phyloP scores from a whole-genome alignment of 352 stramenopile genomes.

The Globisporangium cystogenes region DNA sequence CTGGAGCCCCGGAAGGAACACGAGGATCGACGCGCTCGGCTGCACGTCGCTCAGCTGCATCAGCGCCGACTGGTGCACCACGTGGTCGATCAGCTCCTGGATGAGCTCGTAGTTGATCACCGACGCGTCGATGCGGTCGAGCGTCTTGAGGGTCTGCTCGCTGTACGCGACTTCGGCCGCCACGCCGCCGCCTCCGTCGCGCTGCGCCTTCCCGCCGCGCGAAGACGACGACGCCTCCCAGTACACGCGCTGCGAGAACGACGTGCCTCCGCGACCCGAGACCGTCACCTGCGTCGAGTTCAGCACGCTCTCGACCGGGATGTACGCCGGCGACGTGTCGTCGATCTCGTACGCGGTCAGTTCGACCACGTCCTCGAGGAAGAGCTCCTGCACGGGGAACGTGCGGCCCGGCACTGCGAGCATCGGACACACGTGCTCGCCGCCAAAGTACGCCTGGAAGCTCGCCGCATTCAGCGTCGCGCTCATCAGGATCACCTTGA shows the following conservation, averaged over 20 bases:
- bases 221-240: slow-evolving; percentile 30
- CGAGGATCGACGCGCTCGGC: slow-evolving; percentile 84
- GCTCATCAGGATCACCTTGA: slow-evolving; percentile 97
- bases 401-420: slow-evolving; percentile 92
- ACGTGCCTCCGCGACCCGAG: slow-evolving; percentile 55
- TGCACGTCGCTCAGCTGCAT: slow-evolving; percentile 14
- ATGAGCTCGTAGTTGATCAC: slow-evolving; percentile 96
- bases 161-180: slow-evolving; percentile 50
- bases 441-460: slow-evolving; percentile 95
- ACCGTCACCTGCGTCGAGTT: slow-evolving; percentile 56
- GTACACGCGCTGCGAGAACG: slow-evolving; percentile 53
- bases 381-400: slow-evolving; percentile 96
- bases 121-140: slow-evolving; percentile 84
- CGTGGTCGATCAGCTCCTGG: slow-evolving; percentile 80
- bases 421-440: slow-evolving; percentile 75
- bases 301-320: slow-evolving; percentile 19
- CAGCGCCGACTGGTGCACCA: slow-evolving; percentile 52
- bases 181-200: slow-evolving; percentile 3
- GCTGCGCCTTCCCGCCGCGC: slow-evolving; percentile 27
- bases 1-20: slow-evolving; percentile 94
- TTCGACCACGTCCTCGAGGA: slow-evolving; percentile 93
- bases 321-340: slow-evolving; percentile 50
- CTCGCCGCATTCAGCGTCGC: slow-evolving; percentile 94
- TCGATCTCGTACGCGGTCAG: slow-evolving; percentile 83
- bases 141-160: slow-evolving; percentile 76